Base-by-base conservation (phyloP, 108 stramenopile genomes). In the Pseudonitzschia delicatissima region DNA sequence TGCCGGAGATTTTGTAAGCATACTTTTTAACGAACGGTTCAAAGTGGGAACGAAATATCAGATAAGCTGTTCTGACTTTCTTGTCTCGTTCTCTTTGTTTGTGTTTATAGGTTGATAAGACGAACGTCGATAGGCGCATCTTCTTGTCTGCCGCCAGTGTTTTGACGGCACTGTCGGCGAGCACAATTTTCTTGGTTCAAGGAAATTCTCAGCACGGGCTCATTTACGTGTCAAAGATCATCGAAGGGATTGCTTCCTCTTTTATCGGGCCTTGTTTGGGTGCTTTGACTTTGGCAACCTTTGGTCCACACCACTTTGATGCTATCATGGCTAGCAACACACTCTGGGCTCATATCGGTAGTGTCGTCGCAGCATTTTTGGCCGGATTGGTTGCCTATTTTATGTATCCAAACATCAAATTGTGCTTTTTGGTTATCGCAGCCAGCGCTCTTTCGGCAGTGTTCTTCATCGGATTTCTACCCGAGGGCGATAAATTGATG, bases 221-320 rank as follows among this genome's bases (percentile, higher is more conserved):
- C n/a, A 88, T 93, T 50, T 93, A 71, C 59, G 27, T 67, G 20
- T 81, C 89, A 37, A 93, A 93, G 62, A 57, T 91, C 17, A 76
- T 91, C 37, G 92, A 93, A 63, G 92, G 92, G 4, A 75, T 93
- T 12, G 68, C 89, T 12, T 82, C 87, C 20, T 83, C 82, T 7
- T 93, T 93, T 58, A 93, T 93, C 61, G 87, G 75, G 13, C 92
- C 92, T 20, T 93, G 92, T 73, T 61, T 93, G 31, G 87, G 84
- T 12, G 86, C 92, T 1, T 62, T 93, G 67, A 80, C 87, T 61
- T 57, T 85, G 77, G 84, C 89, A 42, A 78, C 74, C 49, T 93
- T 93, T 65, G 92, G 92, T 29, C 92, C 92, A 2, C 59, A 84
- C 40, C 67, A 78, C n/a, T 93, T 93, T 74, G 92, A 93, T 74